Conservation (phyloP, 345 rosid genomes). For the Gossypium arboreum region DNA sequence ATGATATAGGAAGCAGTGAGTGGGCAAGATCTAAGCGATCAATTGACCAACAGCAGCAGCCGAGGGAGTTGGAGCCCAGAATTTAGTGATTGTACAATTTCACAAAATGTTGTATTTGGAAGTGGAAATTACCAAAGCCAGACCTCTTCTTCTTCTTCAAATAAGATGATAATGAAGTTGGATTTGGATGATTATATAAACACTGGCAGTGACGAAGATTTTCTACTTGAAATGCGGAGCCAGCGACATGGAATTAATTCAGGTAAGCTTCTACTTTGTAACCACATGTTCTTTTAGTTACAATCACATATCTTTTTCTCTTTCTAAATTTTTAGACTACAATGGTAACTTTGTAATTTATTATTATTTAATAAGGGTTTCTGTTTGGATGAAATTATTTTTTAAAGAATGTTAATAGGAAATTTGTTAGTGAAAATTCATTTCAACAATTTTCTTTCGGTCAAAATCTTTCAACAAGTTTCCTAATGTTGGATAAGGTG, state of each 20-base stretch:
- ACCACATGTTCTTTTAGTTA: constrained; percentile 29
- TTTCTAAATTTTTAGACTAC: neutral
- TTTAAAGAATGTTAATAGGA: too few species aligned
- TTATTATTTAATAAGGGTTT: neutral
- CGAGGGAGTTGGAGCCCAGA: constrained; percentile 76
- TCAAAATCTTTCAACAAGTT: too few species aligned
- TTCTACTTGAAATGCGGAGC: constrained; percentile 58
- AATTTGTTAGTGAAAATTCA: too few species aligned
- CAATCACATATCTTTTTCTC: too few species aligned
- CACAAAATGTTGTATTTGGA: constrained; percentile 22
- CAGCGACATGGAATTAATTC: constrained; percentile 63
- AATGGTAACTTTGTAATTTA: neutral
- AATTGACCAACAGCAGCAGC: constrained; percentile 54
- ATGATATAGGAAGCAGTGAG: constrained; percentile 37
- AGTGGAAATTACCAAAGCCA: constrained; percentile 21
- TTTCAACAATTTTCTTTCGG: too few species aligned
- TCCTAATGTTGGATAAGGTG: too few species aligned
- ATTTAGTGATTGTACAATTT: constrained; percentile 21
- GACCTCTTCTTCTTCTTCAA: constrained; percentile 4
- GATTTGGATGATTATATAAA: constrained; percentile 65
- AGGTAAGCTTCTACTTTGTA: constrained; percentile 61
- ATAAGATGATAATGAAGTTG: constrained; percentile 26
- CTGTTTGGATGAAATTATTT: neutral
- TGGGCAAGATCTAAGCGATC: constrained; percentile 35
- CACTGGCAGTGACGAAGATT: constrained; percentile 44